Conservation (phyloP, 2,329 filamentous ascomycete genomes). For the Atkinsonella texensis region DNA sequence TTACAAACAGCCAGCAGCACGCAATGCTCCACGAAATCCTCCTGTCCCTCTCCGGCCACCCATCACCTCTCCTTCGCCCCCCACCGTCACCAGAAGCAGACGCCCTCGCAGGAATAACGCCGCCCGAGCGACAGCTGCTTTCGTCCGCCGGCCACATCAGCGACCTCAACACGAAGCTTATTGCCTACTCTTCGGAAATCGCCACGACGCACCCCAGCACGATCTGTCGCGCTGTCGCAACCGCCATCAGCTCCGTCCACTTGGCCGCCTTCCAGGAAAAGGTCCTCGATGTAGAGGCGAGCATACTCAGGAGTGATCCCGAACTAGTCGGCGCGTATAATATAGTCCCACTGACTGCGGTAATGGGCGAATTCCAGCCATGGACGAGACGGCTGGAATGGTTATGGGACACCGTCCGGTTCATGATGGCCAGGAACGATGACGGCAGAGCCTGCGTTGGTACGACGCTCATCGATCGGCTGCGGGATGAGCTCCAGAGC, state of each 20-base stretch:
- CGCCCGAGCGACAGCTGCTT: constrained; percentile 74
- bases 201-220: constrained; percentile 62
- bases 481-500: constrained; percentile 68
- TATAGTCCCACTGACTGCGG: constrained; percentile 78
- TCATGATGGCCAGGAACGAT: constrained; percentile 43
- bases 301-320: constrained; percentile 65
- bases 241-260: constrained; percentile 62
- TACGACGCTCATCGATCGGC: constrained; percentile 61
- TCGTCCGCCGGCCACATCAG: constrained; percentile 66
- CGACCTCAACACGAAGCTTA: constrained; percentile 62
- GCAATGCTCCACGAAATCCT: constrained; percentile 96
- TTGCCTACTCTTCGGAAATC: constrained; percentile 53
- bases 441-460: constrained; percentile 42
- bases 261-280: constrained; percentile 72
- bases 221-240: constrained; percentile 78
- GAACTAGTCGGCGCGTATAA: constrained; percentile 80
- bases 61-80: constrained; percentile 67
- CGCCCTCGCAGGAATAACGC: constrained; percentile 45
- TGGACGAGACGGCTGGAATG: constrained; percentile 81
- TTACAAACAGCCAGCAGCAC: background rate
- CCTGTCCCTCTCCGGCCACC: constrained; percentile 87
- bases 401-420: constrained; percentile 63
- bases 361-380: constrained; percentile 73
- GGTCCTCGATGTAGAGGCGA: constrained; percentile 71
- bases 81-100: constrained; percentile 33